phyloP scores from a whole-genome alignment of 2,329 filamentous ascomycete genomes.

The Cryoendolithus antarcticus region DNA sequence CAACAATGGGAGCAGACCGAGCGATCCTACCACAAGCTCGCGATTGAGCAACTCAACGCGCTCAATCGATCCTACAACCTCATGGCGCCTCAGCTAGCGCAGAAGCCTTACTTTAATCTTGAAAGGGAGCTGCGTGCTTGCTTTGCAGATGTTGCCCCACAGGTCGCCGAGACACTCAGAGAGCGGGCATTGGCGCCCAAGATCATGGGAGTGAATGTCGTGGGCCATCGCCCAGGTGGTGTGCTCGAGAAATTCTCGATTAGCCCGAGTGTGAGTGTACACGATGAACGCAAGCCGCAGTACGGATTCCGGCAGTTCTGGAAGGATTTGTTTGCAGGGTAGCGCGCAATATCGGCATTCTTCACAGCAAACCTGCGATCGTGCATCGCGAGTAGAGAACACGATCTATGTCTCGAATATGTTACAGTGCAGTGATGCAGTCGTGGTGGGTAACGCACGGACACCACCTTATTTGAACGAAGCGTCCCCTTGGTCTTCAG shows the following conservation, averaged over 20 bases:
- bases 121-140: constrained; percentile 70
- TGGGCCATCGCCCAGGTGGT: constrained; percentile 35
- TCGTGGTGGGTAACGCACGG: too few species aligned
- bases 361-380: background rate
- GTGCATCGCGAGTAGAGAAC: constrained; percentile 1
- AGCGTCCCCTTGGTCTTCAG: too few species aligned
- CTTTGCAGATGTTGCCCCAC: constrained; percentile 75
- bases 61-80: constrained; percentile 84
- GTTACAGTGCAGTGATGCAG: background rate
- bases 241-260: constrained; percentile 52
- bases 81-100: constrained; percentile 82
- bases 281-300: constrained; percentile 60
- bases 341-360: too few species aligned
- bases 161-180: constrained; percentile 58
- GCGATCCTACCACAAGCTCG: constrained; percentile 59
- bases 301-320: constrained; percentile 88
- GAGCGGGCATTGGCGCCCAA: constrained; percentile 47
- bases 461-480: too few species aligned
- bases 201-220: constrained; percentile 27
- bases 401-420: background rate
- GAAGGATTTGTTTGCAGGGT: constrained; percentile 55
- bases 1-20: constrained; percentile 62
- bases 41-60: constrained; percentile 65
- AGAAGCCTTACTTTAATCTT: constrained; percentile 81
- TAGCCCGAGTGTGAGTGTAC: constrained; percentile 44